Evolutionary conservation across 768 basidiomycete genomes (phyloP), one percentile per base, ranked within the genome.

Genomic region (Boletellus ananas): DNA sequence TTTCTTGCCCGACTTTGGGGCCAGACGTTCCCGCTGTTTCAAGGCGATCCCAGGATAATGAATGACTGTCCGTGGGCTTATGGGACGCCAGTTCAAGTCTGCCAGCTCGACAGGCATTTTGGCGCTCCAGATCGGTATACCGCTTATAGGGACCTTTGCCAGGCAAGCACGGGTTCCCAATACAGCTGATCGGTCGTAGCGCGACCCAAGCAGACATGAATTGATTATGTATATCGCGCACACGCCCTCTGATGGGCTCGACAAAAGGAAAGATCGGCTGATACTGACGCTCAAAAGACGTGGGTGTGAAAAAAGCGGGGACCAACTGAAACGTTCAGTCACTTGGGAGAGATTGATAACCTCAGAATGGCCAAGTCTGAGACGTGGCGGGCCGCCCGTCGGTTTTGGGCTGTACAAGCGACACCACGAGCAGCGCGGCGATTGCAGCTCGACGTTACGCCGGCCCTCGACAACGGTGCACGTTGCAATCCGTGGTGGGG

Each of bases 361-460:
- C 45, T 55, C 20, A 10, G 52, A 52, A 58, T 44, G 52, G 62
- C 47, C 45, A 63, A 63, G 63, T 21, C 13, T 44, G 40, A 25
- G 23, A 48, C 50, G 34, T 41, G 47, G 34, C 43, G 29, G 4
- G 29, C 29, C 29, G 23, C 23, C 23, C 23, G 23, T 29, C 29
- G 8, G 29, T 29, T 11, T 11, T 29, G 29, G 29, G 7, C 29
- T 7, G 29, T 29, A 29, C 29, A 7, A 29, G 7, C 29, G 29
- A 11, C 29, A 29, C 8, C 8, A 29, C 10, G 10, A 29, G 29
- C 29, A 29, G 29, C 29, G 20, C 29, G 3, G 33, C n/a, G 20
- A 25, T n/a, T n/a, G 8, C 17, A 29, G 40, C 27, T 29, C 40
- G 17, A 29, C 27, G 6, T 29, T 18, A 29, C 29, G 40, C 16